Evolutionary conservation across 352 stramenopile genomes (phyloP).

Genomic region (Elongisporangium prolatum): DNA sequence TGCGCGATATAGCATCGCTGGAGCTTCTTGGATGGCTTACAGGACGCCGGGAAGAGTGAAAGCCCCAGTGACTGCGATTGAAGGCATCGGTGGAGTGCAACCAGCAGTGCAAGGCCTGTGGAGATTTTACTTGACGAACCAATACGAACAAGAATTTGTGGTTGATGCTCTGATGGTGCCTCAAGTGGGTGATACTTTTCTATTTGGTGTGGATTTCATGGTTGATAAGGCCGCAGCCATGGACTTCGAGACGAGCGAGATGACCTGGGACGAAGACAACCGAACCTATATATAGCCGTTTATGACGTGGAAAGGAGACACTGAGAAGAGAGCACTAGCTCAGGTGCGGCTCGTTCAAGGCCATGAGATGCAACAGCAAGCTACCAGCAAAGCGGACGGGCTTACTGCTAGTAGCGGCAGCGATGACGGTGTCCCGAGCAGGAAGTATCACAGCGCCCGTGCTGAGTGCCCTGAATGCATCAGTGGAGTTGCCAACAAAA

Average conservation of each 20-base stretch:
- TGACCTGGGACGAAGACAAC: neutral
- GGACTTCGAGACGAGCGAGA: slow-evolving; percentile 4
- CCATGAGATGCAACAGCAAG: slow-evolving; percentile 2
- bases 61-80: no score
- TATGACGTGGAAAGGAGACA: neutral
- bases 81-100: no score
- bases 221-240: neutral
- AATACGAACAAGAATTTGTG: no score
- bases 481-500: slow-evolving; percentile 7
- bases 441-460: slow-evolving; percentile 2
- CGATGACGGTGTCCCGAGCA: neutral
- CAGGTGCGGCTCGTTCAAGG: slow-evolving; percentile 7
- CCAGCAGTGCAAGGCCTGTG: no score
- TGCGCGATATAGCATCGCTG: no score
- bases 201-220: slow-evolving; percentile 8
- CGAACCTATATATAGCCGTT: slow-evolving; percentile 1
- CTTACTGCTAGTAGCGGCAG: no score
- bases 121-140: no score
- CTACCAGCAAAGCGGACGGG: no score
- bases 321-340: neutral
- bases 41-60: no score
- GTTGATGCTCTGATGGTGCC: no score
- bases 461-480: slow-evolving; percentile 10
- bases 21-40: no score
- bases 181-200: neutral